Evolutionary conservation across 108 stramenopile species (phyloP), one percentile per base, ranked within the genome.

Genomic region (Fragilaria crotonensis): DNA sequence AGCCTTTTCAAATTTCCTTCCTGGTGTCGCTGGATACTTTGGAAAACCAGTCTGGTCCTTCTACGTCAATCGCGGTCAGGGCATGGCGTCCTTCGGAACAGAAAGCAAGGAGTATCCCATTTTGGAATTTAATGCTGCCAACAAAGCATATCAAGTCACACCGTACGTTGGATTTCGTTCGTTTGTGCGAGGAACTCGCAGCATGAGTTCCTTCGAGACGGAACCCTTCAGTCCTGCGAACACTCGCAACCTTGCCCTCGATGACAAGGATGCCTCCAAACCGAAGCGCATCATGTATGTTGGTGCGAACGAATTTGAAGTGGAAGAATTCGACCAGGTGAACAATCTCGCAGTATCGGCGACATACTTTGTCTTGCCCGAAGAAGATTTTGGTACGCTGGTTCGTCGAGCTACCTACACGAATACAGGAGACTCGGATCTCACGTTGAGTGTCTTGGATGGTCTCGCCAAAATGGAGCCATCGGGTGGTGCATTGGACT

Each of bases 41-140:
- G 94, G 94, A 53, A 90, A 90, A 56, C 94, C 94, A 48, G 85
- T 82, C 31, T 95, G 90, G 90, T 78, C 90, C 17, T 97, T 95
- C 67, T 97, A 97, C 66, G 90, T 94, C 64, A 97, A 97, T 67
- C 90, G 96, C 7, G 96, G 96, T 11, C 95, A 96, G 65, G 92
- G 71, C 26, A 74, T 95, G 26, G 74, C 90, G 33, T 79, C 91
- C 33, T 95, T 97, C 48, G 96, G 96, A 19, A 65, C 77, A 17
- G 70, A 73, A 27, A 85, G 83, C 45, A 97, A 97, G 73, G 96
- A 97, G 50, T 80, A 62, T 50, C 91, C 94, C 30, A 74, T 97
- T 27, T 52, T 90, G 30, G 92, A 95, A 62, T 97, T 95, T 76
- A 81, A 87, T 66, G 70, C 95, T 25, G 96, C 96, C 69, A 94